These are phyloP conservation scores for Theileria parva DNA, from an alignment of 169 alveolate genomes.

Conservation along the genomic window DNA sequence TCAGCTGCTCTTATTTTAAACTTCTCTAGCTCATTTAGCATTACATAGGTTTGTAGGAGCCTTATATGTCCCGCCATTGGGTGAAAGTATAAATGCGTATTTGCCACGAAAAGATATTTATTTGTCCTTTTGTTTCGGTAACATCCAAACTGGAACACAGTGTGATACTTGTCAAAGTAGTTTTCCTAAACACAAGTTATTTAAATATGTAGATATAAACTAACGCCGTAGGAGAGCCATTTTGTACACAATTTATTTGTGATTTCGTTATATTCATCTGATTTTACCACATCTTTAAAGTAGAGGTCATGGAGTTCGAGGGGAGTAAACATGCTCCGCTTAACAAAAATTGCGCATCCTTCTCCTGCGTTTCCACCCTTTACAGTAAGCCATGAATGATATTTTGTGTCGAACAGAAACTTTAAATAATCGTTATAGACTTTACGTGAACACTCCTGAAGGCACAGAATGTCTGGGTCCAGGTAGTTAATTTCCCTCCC, in stretches of 20 bases:
- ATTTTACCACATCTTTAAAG: slow-evolving; percentile 33
- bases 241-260: slow-evolving; percentile 28
- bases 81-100: slow-evolving; percentile 61
- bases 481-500: slow-evolving; percentile 42
- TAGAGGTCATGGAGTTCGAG: slow-evolving; percentile 29
- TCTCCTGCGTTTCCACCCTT: slow-evolving; percentile 48
- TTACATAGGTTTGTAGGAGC: slow-evolving; percentile 50
- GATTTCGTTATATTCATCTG: slow-evolving; percentile 29
- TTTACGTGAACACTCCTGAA: slow-evolving; percentile 58
- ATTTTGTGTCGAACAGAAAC: slow-evolving; percentile 30
- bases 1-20: slow-evolving; percentile 21
- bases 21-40: slow-evolving; percentile 48
- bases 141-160: slow-evolving; percentile 55
- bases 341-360: slow-evolving; percentile 55
- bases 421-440: slow-evolving; percentile 52
- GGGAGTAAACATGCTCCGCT: slow-evolving; percentile 21
- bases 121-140: slow-evolving; percentile 16
- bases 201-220: background rate
- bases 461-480: slow-evolving; percentile 50
- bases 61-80: slow-evolving; percentile 63
- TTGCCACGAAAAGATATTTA: slow-evolving; percentile 46
- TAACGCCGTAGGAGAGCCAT: slow-evolving; percentile 36
- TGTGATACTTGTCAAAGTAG: slow-evolving; percentile 57
- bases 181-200: background rate
- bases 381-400: slow-evolving; percentile 54